These are phyloP conservation scores for Leptodermis oblonga DNA, from an alignment of 257 asterid genomes.

Conservation along the genomic window DNA sequence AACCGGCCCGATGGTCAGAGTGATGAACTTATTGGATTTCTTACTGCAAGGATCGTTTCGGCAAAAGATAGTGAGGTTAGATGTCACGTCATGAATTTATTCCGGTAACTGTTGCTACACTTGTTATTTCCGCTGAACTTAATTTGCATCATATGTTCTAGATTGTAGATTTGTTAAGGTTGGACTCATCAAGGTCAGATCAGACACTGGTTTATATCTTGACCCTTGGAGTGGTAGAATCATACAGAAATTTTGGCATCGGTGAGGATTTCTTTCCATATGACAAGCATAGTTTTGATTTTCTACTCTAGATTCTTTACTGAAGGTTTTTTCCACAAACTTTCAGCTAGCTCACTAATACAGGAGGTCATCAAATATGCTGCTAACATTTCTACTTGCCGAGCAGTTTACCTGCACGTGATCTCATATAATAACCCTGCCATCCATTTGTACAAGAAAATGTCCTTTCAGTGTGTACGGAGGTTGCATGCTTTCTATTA, in stretches of 20 bases:
- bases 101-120: neutral
- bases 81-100: conserved; percentile 8
- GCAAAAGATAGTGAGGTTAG: conserved; percentile 95
- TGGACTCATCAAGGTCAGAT: conserved; percentile 58
- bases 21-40: conserved; percentile 92
- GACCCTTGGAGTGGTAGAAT: conserved; percentile 87
- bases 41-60: conserved; percentile 67
- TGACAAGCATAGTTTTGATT: conserved; percentile 7
- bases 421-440: conserved; percentile 92
- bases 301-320: conserved; percentile 12
- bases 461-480: conserved; percentile 78
- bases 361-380: conserved; percentile 80
- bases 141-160: conserved; percentile 19
- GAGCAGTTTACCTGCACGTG: conserved; percentile 94
- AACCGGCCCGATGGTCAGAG: conserved; percentile 57
- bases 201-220: conserved; percentile 77
- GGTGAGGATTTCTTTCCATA: conserved; percentile 44
- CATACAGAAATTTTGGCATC: conserved; percentile 80
- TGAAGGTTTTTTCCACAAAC: conserved; percentile 25
- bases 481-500: conserved; percentile 68
- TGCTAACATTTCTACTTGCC: conserved; percentile 56
- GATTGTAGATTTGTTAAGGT: conserved; percentile 79
- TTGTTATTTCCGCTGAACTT: neutral
- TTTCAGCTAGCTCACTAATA: conserved; percentile 79
- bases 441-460: conserved; percentile 80